These are phyloP conservation scores for Ustilago cynodontis DNA, from an alignment of 1,284 basidiomycete genomes.

Conservation along the genomic window DNA sequence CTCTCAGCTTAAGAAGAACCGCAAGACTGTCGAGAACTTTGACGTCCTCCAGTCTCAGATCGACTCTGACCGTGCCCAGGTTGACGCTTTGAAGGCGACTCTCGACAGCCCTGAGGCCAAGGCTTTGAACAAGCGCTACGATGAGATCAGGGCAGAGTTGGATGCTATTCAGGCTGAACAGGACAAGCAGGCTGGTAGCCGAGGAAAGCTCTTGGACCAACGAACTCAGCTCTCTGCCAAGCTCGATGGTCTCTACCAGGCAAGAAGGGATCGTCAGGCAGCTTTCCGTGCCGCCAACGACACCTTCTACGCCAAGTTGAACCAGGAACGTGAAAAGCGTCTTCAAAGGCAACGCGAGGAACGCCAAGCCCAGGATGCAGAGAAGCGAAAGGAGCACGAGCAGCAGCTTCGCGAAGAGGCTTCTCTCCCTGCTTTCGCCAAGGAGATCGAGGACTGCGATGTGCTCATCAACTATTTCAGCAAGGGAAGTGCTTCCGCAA, in stretches of 20 bases:
- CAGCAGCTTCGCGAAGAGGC: conserved; percentile 90
- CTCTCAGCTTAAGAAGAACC: conserved; percentile 73
- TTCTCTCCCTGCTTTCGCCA: conserved; percentile 86
- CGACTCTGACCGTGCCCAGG: conserved; percentile 79
- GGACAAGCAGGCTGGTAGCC: conserved; percentile 85
- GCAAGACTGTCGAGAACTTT: conserved; percentile 62
- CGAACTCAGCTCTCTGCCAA: conserved; percentile 77
- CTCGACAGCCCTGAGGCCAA: conserved; percentile 92
- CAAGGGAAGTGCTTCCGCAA: conserved; percentile 55
- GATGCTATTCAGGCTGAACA: conserved; percentile 86
- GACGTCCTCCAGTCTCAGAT: conserved; percentile 79
- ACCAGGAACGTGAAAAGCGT: conserved; percentile 72
- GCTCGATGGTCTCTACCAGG: conserved; percentile 78
- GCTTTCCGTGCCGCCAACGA: conserved; percentile 65
- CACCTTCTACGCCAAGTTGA: conserved; percentile 64
- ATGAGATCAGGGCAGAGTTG: conserved; percentile 85
- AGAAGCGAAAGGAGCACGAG: conserved; percentile 84
- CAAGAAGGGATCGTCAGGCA: conserved; percentile 78
- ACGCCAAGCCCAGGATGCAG: conserved; percentile 83
- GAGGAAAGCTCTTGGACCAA: conserved; percentile 88
- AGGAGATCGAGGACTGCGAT: conserved; percentile 96
- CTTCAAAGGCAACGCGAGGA: conserved; percentile 84
- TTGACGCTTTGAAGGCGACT: conserved; percentile 85
- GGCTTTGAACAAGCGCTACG: conserved; percentile 84
- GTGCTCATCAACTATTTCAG: conserved; percentile 90